phyloP scores from a whole-genome alignment of 148 eudicot species.

The Camellia lanceoleosa region DNA sequence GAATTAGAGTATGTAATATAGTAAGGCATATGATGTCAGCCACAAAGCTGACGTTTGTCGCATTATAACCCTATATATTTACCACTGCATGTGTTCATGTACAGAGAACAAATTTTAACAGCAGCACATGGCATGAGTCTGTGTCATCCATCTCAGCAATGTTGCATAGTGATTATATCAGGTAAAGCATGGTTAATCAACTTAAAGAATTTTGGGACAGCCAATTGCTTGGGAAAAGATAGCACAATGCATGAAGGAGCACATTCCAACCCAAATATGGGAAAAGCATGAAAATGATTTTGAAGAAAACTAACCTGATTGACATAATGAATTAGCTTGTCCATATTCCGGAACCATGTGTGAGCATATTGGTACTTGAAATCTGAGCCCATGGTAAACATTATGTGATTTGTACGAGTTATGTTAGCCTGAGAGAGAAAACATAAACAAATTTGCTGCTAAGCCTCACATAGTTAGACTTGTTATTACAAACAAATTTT shows the following conservation, averaged over 20 bases:
- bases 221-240: background rate
- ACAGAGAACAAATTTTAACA: no score
- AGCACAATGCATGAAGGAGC: no score
- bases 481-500: background rate
- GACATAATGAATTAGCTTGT: conserved; percentile 96
- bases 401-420: conserved; percentile 87
- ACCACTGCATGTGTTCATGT: no score
- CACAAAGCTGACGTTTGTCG: background rate
- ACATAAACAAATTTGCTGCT: background rate
- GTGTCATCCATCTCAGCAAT: no score
- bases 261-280: background rate
- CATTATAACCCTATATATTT: no score
- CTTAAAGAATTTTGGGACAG: background rate
- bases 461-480: background rate
- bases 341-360: conserved; percentile 93
- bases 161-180: no score
- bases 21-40: background rate
- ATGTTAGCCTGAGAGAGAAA: conserved; percentile 72
- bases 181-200: no score
- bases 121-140: no score
- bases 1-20: background rate
- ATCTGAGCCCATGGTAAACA: conserved; percentile 99
- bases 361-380: conserved; percentile 94
- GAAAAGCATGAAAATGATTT: background rate
- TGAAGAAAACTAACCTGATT: conserved; percentile 43